These are phyloP conservation scores for Mariannaea elegans DNA, from an alignment of 2,329 filamentous ascomycete species.

Conservation along the genomic window DNA sequence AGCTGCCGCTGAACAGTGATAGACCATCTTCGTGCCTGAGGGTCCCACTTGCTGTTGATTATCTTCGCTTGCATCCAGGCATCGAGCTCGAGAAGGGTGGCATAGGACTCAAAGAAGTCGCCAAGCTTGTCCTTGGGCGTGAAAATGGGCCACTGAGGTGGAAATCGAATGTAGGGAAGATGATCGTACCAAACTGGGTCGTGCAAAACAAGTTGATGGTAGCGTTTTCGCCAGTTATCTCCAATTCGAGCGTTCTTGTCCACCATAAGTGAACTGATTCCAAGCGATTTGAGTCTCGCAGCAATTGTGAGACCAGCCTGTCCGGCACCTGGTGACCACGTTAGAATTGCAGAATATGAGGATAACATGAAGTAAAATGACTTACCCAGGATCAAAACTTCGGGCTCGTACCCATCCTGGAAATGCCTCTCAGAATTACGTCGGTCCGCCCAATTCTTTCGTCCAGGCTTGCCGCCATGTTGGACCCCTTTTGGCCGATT, in stretches of 20 bases:
- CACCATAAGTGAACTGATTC: constrained; percentile 64
- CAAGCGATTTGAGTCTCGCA: constrained; percentile 67
- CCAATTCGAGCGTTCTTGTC: constrained; percentile 66
- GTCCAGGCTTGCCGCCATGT: constrained; percentile 60
- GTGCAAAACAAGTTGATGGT: constrained; percentile 72
- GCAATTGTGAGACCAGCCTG: constrained; percentile 67
- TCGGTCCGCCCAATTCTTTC: constrained; percentile 69
- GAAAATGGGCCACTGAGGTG: constrained; percentile 72
- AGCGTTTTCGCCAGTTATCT: constrained; percentile 71
- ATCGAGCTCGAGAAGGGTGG: constrained; percentile 70
- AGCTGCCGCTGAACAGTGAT: constrained; percentile 10
- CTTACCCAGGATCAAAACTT: constrained; percentile 69
- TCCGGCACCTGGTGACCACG: constrained; percentile 57
- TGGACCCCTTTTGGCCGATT: constrained; percentile 65
- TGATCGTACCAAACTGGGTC: constrained; percentile 71
- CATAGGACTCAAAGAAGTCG: constrained; percentile 74
- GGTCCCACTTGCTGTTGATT: constrained; percentile 39
- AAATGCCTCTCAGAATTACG: constrained; percentile 59
- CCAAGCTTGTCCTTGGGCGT: constrained; percentile 77
- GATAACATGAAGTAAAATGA: background rate
- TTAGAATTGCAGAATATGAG: background rate
- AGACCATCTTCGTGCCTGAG: constrained; percentile 9
- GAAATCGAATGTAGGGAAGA: constrained; percentile 72
- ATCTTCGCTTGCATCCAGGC: constrained; percentile 65
- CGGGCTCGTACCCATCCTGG: constrained; percentile 55